Conservation (phyloP, 768 basidiomycete species). For the Boletus sensibilis region DNA sequence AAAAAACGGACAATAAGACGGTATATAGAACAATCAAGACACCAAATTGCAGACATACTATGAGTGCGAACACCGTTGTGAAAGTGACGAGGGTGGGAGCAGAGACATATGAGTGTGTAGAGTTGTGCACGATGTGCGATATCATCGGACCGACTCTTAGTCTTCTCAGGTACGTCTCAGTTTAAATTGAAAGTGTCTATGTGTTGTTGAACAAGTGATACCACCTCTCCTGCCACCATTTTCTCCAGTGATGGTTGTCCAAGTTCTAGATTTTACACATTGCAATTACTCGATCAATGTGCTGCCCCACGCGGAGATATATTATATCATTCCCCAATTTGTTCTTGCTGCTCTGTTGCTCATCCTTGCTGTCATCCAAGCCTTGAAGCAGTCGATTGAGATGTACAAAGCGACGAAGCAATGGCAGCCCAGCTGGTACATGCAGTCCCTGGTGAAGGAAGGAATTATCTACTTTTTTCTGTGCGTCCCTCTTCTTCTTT, state of each 20-base stretch:
- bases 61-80: background rate
- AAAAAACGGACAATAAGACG: background rate
- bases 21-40: background rate
- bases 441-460: background rate
- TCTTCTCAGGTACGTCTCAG: too few relatives aligned
- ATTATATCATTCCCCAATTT: background rate
- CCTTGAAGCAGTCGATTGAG: background rate
- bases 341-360: background rate
- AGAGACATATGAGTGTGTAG: background rate
- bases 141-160: too few relatives aligned
- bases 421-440: slow-evolving; percentile 2
- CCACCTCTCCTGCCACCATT: background rate
- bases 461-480: background rate
- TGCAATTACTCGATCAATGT: background rate
- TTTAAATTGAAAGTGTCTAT: too few relatives aligned
- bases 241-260: background rate
- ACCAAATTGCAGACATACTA: background rate
- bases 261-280: background rate
- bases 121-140: too few relatives aligned
- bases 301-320: background rate
- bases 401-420: background rate
- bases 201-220: background rate
- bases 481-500: background rate
- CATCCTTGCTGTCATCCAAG: background rate
- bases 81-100: background rate